Conservation (phyloP, 2,329 filamentous ascomycete genomes). For the Aspergillus thermomutatus region DNA sequence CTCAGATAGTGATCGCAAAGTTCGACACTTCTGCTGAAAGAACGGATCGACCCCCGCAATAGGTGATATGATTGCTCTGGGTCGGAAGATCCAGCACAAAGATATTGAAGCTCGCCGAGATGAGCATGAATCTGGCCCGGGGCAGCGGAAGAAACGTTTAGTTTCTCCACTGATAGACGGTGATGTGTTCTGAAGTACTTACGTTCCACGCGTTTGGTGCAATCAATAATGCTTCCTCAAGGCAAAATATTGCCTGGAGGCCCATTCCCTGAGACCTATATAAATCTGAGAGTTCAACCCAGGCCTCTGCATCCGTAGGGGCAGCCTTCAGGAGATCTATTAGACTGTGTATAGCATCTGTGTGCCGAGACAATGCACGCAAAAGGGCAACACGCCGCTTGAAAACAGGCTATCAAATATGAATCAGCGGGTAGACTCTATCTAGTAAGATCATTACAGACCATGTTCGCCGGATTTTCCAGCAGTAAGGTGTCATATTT, state of each 20-base stretch:
- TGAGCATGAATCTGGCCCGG: conserved; percentile 71
- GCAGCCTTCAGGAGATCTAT: conserved; percentile 74
- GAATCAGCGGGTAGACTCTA: conserved; percentile 26
- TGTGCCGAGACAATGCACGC: conserved; percentile 64
- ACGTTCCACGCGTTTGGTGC: conserved; percentile 95
- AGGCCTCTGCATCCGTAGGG: conserved; percentile 88
- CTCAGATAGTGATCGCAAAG: conserved; percentile 89
- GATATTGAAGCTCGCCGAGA: conserved; percentile 77
- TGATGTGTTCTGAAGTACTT: conserved; percentile 30
- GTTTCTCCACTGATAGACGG: not conserved
- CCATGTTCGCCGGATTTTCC: conserved; percentile 75
- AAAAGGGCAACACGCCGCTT: conserved; percentile 83
- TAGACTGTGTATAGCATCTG: conserved; percentile 72
- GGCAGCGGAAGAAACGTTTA: conserved; percentile 6
- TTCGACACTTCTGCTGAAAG: conserved; percentile 88
- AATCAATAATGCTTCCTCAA: conserved; percentile 86
- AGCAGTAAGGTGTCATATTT: conserved; percentile 74
- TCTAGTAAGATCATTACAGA: conserved; percentile 44
- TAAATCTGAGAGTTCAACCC: conserved; percentile 85
- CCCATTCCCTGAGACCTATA: conserved; percentile 78
- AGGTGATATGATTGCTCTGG: conserved; percentile 43
- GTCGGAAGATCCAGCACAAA: conserved; percentile 50
- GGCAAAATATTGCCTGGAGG: conserved; percentile 77
- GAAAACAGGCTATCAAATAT: conserved; percentile 62
- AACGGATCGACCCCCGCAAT: conserved; percentile 70